Base-by-base conservation (phyloP, 73 alveolate genomes). In the Urostyla sp. region DNA sequence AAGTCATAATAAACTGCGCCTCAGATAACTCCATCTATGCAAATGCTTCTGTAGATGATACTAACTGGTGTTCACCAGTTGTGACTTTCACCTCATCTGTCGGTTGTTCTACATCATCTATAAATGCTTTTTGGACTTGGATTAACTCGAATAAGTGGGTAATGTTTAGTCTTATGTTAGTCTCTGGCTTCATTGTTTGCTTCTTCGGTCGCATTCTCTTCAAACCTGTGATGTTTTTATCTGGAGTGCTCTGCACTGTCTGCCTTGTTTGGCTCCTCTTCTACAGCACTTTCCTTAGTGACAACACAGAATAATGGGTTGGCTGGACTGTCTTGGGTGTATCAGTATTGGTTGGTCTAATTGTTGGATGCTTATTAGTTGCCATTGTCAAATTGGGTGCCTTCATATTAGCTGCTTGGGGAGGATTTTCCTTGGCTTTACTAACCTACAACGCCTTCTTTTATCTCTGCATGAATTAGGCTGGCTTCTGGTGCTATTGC, bases 401-500 rank as follows among this genome's bases (percentile, higher is more conserved):
- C 66, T 85, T 85, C 43, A 13, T 75, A 6, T 66, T 76, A 21
- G 88, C 89, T 8, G 85, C 75, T 8, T 85, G 93, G 86, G 84
- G 84, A 11, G 93, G 93, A n/a, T 63, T 45, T 15, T 69, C 75
- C 49, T 37, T 76, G 10, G 85, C 75, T 10, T 34, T 76, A 18
- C 11, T 85, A n/a, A 56, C 76, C 51, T 75, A 75, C 77, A 76
- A 85, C 49, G 53, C 86, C 30, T 43, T 76, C 87, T 32, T 85
- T 40, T 85, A 85, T 37, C 75, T 63, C 44, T 35, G 75, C 75
- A 52, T 48, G 46, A 31, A 56, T 7, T 61, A 80, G n/a, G 52
- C 31, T 32, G 89, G 78, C 59, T 67, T 85, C 63, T 85, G 89
- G 88, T 69, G 67, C 20, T 69, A 46, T 54, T 31, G 63, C 10